Base-by-base conservation (phyloP, 306 rosid genomes). In the Lupinus albus region DNA sequence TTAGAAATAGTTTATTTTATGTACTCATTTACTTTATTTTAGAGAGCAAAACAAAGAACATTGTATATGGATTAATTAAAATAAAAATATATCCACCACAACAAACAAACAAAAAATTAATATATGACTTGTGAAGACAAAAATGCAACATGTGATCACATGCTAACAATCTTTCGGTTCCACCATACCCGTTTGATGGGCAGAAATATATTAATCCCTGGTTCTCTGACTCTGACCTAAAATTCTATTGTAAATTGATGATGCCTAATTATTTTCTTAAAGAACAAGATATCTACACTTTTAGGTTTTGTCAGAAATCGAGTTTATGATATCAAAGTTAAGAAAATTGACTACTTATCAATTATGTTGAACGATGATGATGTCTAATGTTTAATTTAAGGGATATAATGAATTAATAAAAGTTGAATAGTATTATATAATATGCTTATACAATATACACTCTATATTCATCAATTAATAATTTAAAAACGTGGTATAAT, bases 111-210 rank as follows among this genome's bases (percentile, higher is more conserved):
- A n/a, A 2, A 25, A 25, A 25, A 25, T 25, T 25, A 25, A 60
- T 45, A 60, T 45, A 46, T 70, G 56, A 70, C 75, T 70, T 59
- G 56, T 41, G 56, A 80, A 41, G 85, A 79, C 87, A 79, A 80
- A 67, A 78, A 64, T 61, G 58, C 56, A 76, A 86, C 96, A 89
- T 84, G 94, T 91, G 97, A 64, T 60, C 96, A 91, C 94, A 85
- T 91, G 97, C 39, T 52, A 21, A 38, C 76, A 76, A 72, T 76
- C 82, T 71, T 72, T 75, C 84, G 73, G 79, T 79, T 81, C 85
- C 92, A 76, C 87, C 86, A 35, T 84, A 48, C 71, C 82, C 79
- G 92, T 81, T 75, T 67, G 68, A 74, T 84, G 78, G 60, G 48
- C 76, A 14, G 17, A 73, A 50, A 36, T 50, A 45, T 57, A 69